Conservation (phyloP, 331 rosid species). For the Malus hybrid region DNA sequence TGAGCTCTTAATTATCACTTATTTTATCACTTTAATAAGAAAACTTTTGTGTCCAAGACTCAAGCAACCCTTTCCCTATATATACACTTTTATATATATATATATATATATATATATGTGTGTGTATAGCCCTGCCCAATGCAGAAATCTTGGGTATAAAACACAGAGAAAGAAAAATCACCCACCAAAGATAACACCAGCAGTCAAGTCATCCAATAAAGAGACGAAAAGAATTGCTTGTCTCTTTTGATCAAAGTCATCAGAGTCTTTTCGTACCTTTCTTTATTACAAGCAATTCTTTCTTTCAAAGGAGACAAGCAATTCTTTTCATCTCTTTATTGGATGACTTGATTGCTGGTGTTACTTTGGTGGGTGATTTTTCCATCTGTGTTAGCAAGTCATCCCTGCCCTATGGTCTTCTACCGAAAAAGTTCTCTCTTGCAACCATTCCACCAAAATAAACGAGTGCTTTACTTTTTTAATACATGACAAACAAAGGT, state of each 20-base stretch:
- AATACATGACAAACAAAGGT: too few species aligned
- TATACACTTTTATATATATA: too few species aligned
- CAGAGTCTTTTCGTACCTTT: conserved; percentile 26
- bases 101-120: too few species aligned
- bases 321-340: too few species aligned
- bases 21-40: conserved; percentile 20
- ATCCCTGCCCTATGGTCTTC: too few species aligned
- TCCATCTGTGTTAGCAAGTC: too few species aligned
- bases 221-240: conserved; percentile 27
- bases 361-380: too few species aligned
- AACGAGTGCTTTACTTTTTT: too few species aligned
- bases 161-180: not conserved
- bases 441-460: too few species aligned
- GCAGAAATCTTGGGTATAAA: not conserved
- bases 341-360: too few species aligned
- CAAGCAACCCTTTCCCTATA: conserved; percentile 12
- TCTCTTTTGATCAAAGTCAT: conserved; percentile 42
- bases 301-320: too few species aligned
- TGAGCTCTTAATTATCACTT: conserved; percentile 2
- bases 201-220: conserved; percentile 31
- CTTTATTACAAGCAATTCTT: too few species aligned
- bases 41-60: conserved; percentile 33
- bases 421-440: not conserved
- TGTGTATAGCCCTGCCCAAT: not conserved
- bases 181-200: conserved; percentile 9